Evolutionary conservation across 805 yeast genomes (phyloP), one percentile per base, ranked within the genome.

Genomic region (Candida sithepensis): DNA sequence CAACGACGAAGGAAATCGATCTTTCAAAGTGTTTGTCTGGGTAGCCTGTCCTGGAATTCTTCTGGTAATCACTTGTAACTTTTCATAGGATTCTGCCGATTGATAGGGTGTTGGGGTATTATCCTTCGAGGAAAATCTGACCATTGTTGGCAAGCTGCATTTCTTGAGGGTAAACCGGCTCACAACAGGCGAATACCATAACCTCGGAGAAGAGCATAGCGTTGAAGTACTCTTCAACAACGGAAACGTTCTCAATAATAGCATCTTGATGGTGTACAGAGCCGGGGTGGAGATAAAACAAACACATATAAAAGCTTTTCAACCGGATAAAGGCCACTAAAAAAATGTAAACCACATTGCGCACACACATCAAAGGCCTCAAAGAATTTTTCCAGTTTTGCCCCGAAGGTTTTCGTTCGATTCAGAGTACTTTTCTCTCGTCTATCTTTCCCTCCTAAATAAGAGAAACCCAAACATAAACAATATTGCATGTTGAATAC

Each of bases 1-100:
- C 51, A 85, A 79, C 9, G 63, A 52, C 42, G 72, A 69, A 3
- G 94, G 94, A 1, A 87, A 55, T 32, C 94, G 66, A 43, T 84
- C 81, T n/a, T 59, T 52, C 37, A 81, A 49, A 1, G 75, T 74
- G 58, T 86, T 75, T 2, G 71, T 54, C 44, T 67, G 71, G n/a
- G 48, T 46, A 2, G 60, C 51, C 51, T 78, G 82, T 2, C 85
- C 85, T 0, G 85, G 85, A n/a, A 81, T 76, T 57, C 78, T 79
- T 43, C 58, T 45, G 12, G 54, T 66, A 66, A 61, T 66, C 46
- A 75, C 53, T 54, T 60, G 61, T 39, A 55, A 41, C 45, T 58
- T 52, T 44, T 60, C 63, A 41, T 53, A 54, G 5, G 52, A n/a
- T 14, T 64, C 63, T 6, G 63, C 52, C 2, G 61, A 41, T 19